Percentiles rank a stretch among this genome's conserved stretches.
Conservation (phyloP, 768 basidiomycete species). For the Sporobolomyces pararoseus region DNA sequence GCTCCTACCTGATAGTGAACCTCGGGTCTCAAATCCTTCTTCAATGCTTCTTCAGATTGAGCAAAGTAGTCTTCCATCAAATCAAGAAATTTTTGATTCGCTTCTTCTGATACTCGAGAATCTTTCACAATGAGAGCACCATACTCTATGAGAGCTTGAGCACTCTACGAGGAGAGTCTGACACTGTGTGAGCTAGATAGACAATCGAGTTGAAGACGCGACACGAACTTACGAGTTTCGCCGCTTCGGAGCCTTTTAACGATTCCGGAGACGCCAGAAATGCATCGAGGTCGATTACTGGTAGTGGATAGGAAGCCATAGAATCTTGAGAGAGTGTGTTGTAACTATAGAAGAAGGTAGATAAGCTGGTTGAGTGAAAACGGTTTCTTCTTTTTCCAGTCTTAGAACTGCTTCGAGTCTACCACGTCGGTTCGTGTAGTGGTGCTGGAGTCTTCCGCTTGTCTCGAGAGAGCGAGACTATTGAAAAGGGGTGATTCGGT, state of each 20-base stretch:
- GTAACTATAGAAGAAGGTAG: too few species aligned
- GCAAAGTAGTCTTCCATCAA: constrained; percentile 90
- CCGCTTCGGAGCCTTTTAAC: constrained; percentile 65
- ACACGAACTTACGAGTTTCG: constrained; percentile 40
- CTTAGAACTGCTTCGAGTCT: too few species aligned
- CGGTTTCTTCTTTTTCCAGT: too few species aligned
- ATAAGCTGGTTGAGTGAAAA: too few species aligned
- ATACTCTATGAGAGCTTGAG: constrained; percentile 72
- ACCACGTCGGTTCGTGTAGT: too few species aligned
- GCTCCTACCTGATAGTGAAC: constrained; percentile 88
- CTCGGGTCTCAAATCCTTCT: constrained; percentile 77
- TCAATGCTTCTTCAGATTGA: constrained; percentile 61
- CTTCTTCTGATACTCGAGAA: constrained; percentile 73
- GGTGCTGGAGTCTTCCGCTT: too few species aligned
- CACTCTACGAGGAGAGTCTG: constrained; percentile 54
- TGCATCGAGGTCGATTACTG: constrained; percentile 72
- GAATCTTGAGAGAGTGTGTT: background rate
- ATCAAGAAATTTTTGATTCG: constrained; percentile 79
- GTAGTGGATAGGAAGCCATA: constrained; percentile 53
- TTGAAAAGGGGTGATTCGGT: too few species aligned
- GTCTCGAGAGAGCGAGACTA: too few species aligned
- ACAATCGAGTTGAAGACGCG: too few species aligned
- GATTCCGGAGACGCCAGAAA: constrained; percentile 57
- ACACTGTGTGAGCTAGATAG: constrained; percentile 1
- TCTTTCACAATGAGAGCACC: constrained; percentile 84